These are phyloP conservation scores for Pelargonium citronellum DNA, from an alignment of 441 rosid species.

Conservation along the genomic window DNA sequence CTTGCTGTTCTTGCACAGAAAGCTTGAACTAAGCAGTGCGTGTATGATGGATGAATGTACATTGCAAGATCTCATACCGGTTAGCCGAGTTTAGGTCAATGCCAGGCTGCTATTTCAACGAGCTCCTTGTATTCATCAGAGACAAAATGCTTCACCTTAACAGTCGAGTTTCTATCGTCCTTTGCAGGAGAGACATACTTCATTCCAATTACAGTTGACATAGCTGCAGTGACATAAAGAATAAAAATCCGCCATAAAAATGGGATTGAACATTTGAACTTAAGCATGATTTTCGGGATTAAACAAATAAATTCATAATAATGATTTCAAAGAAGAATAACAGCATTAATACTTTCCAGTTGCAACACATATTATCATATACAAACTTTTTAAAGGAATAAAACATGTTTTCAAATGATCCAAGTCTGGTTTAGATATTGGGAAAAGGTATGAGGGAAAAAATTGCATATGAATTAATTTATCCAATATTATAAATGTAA, in stretches of 20 bases:
- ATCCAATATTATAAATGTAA: too few relatives aligned
- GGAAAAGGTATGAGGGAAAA: background rate
- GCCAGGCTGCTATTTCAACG: conserved; percentile 53
- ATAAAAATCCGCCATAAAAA: background rate
- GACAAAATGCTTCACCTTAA: conserved; percentile 80
- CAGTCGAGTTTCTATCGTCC: conserved; percentile 19
- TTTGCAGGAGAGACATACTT: conserved; percentile 64
- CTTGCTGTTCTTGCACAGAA: background rate
- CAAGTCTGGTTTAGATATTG: too few relatives aligned
- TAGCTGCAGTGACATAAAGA: conserved; percentile 33
- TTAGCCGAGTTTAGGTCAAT: conserved; percentile 24
- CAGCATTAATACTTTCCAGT: too few relatives aligned
- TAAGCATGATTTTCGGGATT: background rate
- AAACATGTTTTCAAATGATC: too few relatives aligned
- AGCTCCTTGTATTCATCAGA: conserved; percentile 53
- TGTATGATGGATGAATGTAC: background rate
- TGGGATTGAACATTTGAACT: background rate
- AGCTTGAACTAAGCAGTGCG: background rate
- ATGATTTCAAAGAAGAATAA: background rate
- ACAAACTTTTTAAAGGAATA: too few relatives aligned
- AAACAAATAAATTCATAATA: background rate
- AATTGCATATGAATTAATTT: too few relatives aligned
- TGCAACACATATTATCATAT: too few relatives aligned
- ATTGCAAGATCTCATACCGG: background rate
- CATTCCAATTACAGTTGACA: conserved; percentile 66